Conservation (phyloP, 2,329 filamentous ascomycete genomes). For the Ceratocystiopsis minuta region DNA sequence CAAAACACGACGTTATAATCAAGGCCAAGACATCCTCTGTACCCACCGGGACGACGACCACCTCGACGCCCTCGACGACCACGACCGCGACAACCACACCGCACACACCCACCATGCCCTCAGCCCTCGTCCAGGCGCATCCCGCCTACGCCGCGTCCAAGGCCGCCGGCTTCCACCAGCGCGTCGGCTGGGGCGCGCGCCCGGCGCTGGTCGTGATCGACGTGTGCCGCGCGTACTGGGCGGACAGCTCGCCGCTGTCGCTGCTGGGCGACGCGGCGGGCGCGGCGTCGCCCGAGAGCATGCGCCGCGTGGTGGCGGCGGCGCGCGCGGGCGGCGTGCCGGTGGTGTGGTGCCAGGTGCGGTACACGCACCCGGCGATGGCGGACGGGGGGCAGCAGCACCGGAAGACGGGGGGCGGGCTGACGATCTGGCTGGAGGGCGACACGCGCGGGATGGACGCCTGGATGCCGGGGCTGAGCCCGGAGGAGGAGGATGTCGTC, state of each 20-base stretch:
- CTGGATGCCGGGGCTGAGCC: constrained; percentile 16
- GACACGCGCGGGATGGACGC: constrained; percentile 20
- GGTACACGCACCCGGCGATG: constrained; percentile 24
- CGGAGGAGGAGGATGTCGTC: too few relatives aligned
- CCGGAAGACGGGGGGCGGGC: constrained; percentile 21
- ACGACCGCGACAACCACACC: too few relatives aligned
- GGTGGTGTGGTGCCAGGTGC: constrained; percentile 24
- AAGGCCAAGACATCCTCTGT: too few relatives aligned
- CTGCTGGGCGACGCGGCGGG: constrained; percentile 19
- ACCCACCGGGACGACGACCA: too few relatives aligned
- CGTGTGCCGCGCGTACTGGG: constrained; percentile 29
- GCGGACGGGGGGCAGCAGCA: constrained; percentile 24
- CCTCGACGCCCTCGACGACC: too few relatives aligned
- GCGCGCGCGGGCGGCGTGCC: constrained; percentile 20
- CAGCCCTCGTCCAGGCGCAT: constrained; percentile 3
- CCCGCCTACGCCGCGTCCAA: constrained; percentile 11
- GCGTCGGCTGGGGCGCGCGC: constrained; percentile 24
- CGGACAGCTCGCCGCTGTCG: constrained; percentile 22
- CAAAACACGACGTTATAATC: too few relatives aligned
- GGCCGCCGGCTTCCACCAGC: constrained; percentile 20
- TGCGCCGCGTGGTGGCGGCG: constrained; percentile 20
- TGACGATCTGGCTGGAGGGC: constrained; percentile 21
- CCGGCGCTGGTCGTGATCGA: constrained; percentile 27
- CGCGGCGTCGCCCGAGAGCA: constrained; percentile 18
- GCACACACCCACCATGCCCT: background rate